These are phyloP conservation scores for Pleurotus djamor DNA, from an alignment of 768 basidiomycete genomes.

Conservation along the genomic window DNA sequence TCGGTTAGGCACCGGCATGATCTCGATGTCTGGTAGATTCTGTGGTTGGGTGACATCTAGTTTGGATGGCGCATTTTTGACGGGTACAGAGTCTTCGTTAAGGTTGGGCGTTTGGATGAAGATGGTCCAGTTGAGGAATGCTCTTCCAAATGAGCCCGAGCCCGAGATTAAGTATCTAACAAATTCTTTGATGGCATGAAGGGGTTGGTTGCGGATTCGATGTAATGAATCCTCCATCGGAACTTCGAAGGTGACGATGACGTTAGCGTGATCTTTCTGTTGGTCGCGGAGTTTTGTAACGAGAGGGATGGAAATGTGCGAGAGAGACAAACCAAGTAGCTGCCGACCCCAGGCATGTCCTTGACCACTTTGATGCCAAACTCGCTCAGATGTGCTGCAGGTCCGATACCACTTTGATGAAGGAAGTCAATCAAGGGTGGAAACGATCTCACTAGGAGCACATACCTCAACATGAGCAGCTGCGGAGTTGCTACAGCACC, in stretches of 20 bases:
- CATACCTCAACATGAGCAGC: not conserved
- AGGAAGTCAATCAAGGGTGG: slow-evolving; percentile 54
- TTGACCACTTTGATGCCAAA: slow-evolving; percentile 53
- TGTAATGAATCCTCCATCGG: not conserved
- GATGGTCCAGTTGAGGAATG: not conserved
- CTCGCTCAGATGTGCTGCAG: slow-evolving; percentile 49
- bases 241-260: not conserved
- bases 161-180: not conserved
- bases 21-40: not conserved
- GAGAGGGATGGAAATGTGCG: not conserved
- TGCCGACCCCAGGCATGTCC: slow-evolving; percentile 74
- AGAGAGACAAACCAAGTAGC: slow-evolving; percentile 54
- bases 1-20: not conserved
- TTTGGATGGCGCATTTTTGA: not conserved
- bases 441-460: not conserved
- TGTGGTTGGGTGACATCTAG: not conserved
- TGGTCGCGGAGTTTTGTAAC: not conserved
- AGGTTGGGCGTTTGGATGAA: not conserved
- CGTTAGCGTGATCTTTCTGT: not conserved
- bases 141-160: not conserved
- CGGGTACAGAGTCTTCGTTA: not conserved
- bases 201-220: not conserved
- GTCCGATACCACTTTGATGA: slow-evolving; percentile 72
- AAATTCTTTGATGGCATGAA: not conserved
- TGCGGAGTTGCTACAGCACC: slow-evolving; percentile 5